phyloP scores from a whole-genome alignment of 106 monocot genomes.

The Posidonia australis region DNA sequence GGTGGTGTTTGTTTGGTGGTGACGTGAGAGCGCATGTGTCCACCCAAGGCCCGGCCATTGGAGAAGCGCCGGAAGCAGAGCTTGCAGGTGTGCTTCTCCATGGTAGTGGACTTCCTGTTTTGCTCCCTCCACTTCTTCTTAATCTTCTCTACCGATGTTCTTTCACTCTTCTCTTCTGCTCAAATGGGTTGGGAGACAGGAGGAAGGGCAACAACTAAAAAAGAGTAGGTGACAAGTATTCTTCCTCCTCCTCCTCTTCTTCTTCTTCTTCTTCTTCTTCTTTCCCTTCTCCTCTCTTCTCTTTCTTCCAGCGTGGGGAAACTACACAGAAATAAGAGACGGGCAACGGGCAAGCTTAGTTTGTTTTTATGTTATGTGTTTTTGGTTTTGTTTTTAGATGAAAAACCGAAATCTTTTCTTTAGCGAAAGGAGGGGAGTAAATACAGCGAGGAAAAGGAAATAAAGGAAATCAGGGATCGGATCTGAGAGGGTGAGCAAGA shows the following conservation, averaged over 20 bases:
- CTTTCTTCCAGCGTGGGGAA: too few relatives aligned
- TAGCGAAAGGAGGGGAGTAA: not conserved
- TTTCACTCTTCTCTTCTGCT: not conserved
- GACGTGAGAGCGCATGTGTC: slow-evolving; percentile 29
- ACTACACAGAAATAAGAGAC: too few relatives aligned
- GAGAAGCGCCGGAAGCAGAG: slow-evolving; percentile 20
- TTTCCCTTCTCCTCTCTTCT: not conserved
- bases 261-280: not conserved
- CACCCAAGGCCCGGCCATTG: slow-evolving; percentile 19
- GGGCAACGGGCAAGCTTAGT: too few relatives aligned
- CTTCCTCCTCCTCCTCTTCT: not conserved
- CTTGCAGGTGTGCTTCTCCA: slow-evolving; percentile 23
- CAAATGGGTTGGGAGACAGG: too few relatives aligned
- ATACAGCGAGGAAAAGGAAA: not conserved
- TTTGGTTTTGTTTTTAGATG: too few relatives aligned
- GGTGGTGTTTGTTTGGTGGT: not conserved
- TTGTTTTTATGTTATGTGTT: too few relatives aligned
- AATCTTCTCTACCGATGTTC: not conserved
- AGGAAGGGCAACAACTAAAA: too few relatives aligned
- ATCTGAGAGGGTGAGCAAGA: not conserved
- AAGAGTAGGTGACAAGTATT: too few relatives aligned
- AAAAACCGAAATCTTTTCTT: too few relatives aligned
- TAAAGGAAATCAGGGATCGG: not conserved
- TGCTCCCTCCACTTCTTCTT: not conserved
- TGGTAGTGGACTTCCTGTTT: not conserved